Conservation (phyloP, 495 filamentous ascomycete genomes). For the Ascodesmis nigricans region DNA sequence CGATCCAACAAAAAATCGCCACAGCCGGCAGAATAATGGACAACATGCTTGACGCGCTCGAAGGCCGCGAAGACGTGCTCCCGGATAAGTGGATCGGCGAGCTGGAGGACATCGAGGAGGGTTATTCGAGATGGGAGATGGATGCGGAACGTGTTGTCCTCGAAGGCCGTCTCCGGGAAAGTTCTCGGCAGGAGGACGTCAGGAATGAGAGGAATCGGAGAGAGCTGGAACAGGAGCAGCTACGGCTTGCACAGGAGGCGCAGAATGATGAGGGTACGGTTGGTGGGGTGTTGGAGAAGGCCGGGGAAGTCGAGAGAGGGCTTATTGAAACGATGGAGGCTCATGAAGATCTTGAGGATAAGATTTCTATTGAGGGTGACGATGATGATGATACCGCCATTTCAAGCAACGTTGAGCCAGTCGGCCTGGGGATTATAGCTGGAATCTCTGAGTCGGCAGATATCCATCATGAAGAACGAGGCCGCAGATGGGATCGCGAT, state of each 20-base stretch:
- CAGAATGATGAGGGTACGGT: constrained; percentile 11
- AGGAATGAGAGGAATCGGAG: constrained; percentile 14
- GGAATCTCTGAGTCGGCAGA: too few species aligned
- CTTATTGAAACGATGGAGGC: constrained; percentile 16
- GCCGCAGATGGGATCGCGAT: too few species aligned
- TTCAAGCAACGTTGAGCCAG: neutral
- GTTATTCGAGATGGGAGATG: constrained; percentile 54
- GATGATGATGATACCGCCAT: constrained; percentile 5
- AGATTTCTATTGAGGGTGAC: constrained; percentile 14
- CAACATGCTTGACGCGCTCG: constrained; percentile 59
- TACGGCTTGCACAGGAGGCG: constrained; percentile 13
- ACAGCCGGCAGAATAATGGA: constrained; percentile 55
- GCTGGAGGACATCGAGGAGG: constrained; percentile 56
- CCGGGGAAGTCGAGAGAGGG: constrained; percentile 15
- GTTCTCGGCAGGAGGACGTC: constrained; percentile 11
- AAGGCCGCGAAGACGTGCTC: constrained; percentile 59
- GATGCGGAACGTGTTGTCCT: constrained; percentile 19
- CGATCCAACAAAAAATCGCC: constrained; percentile 45
- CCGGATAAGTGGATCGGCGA: constrained; percentile 73
- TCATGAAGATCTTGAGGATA: constrained; percentile 15
- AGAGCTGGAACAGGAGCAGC: constrained; percentile 13
- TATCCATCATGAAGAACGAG: too few species aligned
- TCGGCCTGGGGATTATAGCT: constrained; percentile 3
- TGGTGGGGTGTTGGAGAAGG: constrained; percentile 17
- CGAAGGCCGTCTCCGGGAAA: constrained; percentile 13